These are phyloP conservation scores for Colletotrichum sidae DNA, from an alignment of 2,329 filamentous ascomycete genomes.

Conservation along the genomic window DNA sequence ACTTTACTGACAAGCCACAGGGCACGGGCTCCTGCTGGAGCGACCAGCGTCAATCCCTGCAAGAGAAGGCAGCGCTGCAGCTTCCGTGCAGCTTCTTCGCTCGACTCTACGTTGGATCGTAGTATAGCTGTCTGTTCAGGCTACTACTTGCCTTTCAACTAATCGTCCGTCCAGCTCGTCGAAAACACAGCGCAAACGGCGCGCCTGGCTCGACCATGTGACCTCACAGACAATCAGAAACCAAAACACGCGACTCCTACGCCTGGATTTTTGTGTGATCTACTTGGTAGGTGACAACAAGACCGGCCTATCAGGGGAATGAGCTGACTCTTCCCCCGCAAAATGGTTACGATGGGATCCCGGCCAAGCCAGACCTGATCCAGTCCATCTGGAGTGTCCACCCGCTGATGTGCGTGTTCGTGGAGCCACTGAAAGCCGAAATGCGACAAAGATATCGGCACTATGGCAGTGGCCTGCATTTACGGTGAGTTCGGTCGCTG, in stretches of 20 bases:
- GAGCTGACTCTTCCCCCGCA: slow-evolving; percentile 36
- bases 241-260: slow-evolving; percentile 11
- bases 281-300: slow-evolving; percentile 25
- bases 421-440: slow-evolving; percentile 30
- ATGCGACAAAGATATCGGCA: slow-evolving; percentile 32
- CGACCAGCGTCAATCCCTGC: slow-evolving; percentile 24
- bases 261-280: slow-evolving; percentile 24
- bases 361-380: slow-evolving; percentile 30
- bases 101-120: background rate
- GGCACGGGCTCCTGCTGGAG: slow-evolving; percentile 17
- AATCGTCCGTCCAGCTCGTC: slow-evolving; percentile 8
- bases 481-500: background rate
- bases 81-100: slow-evolving; percentile 29
- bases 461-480: background rate
- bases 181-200: background rate
- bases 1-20: slow-evolving; percentile 28
- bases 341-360: slow-evolving; percentile 34
- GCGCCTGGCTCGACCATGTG: background rate
- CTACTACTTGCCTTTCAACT: no score
- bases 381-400: slow-evolving; percentile 19
- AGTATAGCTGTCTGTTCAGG: no score
- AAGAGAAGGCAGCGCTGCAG: slow-evolving; percentile 26
- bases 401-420: slow-evolving; percentile 32
- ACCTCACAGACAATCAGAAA: slow-evolving; percentile 6
- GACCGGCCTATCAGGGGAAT: slow-evolving; percentile 29